Conservation (phyloP, 164 flowering plant species). For the Macadamia tetraphylla region DNA sequence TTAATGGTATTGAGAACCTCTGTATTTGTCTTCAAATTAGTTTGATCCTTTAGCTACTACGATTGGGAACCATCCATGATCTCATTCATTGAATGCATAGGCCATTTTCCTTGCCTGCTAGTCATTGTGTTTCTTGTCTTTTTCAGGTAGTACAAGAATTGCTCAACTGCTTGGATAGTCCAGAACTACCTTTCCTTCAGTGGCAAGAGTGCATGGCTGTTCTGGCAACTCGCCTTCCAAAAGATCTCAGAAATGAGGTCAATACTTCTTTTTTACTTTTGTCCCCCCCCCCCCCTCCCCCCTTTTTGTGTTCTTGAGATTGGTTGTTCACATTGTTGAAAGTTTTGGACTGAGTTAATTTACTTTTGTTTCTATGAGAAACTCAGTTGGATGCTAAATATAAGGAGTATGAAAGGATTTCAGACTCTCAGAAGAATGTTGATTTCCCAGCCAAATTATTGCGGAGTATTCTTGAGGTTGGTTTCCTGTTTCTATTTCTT, state of each 20-base stretch:
- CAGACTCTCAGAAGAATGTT: constrained; percentile 47
- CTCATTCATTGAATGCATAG: not conserved
- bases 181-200: constrained; percentile 96
- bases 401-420: constrained; percentile 61
- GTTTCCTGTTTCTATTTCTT: constrained; percentile 20
- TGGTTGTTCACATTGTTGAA: not conserved
- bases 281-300: not conserved
- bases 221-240: constrained; percentile 88
- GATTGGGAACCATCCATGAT: not conserved
- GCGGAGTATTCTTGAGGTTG: constrained; percentile 69
- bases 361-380: constrained; percentile 1
- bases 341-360: constrained; percentile 5
- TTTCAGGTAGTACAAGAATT: constrained; percentile 87
- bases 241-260: constrained; percentile 78
- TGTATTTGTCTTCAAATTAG: not conserved
- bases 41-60: not conserved
- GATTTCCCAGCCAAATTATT: constrained; percentile 95
- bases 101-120: not conserved
- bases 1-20: no score
- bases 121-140: constrained; percentile 1
- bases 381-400: constrained; percentile 74
- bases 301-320: not conserved
- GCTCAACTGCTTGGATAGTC: constrained; percentile 92
- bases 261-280: constrained; percentile 6
- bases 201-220: constrained; percentile 99